Evolutionary conservation across 2,329 filamentous ascomycete species (phyloP), one percentile per base, ranked within the genome.

Genomic region (Penicillium capsulatum): DNA sequence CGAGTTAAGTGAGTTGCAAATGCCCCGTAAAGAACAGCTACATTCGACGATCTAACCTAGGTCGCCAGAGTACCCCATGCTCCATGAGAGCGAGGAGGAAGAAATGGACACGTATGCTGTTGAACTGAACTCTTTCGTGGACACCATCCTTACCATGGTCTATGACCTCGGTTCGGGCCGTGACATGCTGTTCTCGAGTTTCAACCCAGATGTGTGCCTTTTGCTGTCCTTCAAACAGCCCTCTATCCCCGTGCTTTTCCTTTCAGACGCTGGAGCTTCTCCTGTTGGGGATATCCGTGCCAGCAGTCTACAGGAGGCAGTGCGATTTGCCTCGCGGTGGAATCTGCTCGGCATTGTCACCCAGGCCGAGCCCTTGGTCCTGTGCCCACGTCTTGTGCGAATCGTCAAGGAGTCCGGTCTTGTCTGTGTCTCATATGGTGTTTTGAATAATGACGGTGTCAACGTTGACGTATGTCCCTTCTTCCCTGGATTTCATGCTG

Each of bases 71-170:
- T 98, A 98, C 61, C 92, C 92, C 4, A 97, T 97, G 90, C 79
- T 98, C 29, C 84, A 91, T 62, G 94, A 98, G 72, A 87, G 81
- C 42, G 88, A 96, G 64, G 86, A 94, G 63, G 86, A 96, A 51
- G 88, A 94, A 54, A 96, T 97, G 89, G 91, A 96, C 62, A 86
- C 86, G 3, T 95, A 95, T 59, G 90, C 88, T 0, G 86, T 97
- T 32, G 92, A 98, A 68, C 77, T 97, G 53, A 97, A 97, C 67
- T 88, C 84, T 1, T 98, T 97, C 64, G 91, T 94, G 59, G 92
- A 98, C 64, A 95, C 88, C 1, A 86, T 98, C 3, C 74, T 98
- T 7, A 76, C 76, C 31, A 92, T 87, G 65, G 91, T 96, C 4
- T 98, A 97, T 59, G 88, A 95, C 53, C 69, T 90, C 38, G 84